Base-by-base conservation (phyloP, 257 asterid genomes). In the Ilex asprella region DNA sequence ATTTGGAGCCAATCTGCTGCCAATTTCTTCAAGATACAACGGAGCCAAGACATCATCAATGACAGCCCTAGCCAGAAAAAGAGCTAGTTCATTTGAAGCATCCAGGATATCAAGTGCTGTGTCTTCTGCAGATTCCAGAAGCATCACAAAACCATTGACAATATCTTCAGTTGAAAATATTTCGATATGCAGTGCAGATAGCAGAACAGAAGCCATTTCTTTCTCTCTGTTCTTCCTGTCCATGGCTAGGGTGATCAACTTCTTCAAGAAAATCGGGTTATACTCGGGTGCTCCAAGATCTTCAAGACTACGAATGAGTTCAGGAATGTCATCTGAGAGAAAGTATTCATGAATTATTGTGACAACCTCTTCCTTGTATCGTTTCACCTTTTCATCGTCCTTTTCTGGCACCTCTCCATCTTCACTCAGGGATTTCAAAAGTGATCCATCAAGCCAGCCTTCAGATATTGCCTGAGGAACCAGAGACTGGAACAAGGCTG, bases 1-100 rank as follows among this genome's bases (percentile, higher is more conserved):
- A 54, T 87, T 85, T 32, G 80, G 81, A 10, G 94, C 84, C 66
- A 93, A 67, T 78, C 73, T 64, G 61, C 51, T 67, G 35, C 82
- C 72, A 35, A 93, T 87, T 80, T 89, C 97, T 55, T 85, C 94
- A 76, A 93, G 56, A 75, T 93, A 87, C 57, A 89, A 78, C 2
- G 99, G 99, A 12, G 87, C 97, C 6, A 93, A 94, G 32, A 87
- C 92, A 52, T 89, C 99, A 27, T 93, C 97, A 66, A 93, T 87
- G 27, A 89, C 87, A 30, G 97, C 95, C 77, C 99, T 71, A 21
- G 96, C 94, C 8, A 89, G 81, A 70, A 93, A 93, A 64, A 87
- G 86, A 0, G 99, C 95, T 3, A 93, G 96, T 51, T 89, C 97
- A 30, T 82, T 81, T 0, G 99, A 85, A 3, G 97, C 99, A 69